Conservation (phyloP, 495 filamentous ascomycete species). For the Apodospora peruviana region DNA sequence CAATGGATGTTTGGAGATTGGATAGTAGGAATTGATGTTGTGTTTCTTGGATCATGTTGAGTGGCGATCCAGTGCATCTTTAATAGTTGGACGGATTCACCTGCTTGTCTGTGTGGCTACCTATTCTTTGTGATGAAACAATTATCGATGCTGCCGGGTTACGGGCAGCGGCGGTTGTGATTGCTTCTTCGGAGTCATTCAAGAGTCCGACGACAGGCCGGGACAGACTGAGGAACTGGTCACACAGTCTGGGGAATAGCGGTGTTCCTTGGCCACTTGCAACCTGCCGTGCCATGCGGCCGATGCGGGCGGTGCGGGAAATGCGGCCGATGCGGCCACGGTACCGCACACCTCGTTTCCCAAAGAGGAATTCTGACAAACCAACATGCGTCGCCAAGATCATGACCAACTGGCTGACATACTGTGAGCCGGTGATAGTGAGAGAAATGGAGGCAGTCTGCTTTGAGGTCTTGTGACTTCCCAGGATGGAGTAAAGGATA, state of each 20-base stretch:
- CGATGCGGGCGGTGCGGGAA: slow-evolving; percentile 1
- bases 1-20: not conserved
- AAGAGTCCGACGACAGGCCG: not conserved
- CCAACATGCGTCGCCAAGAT: not conserved
- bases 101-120: not conserved
- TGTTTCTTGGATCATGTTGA: no score
- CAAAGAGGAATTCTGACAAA: no score
- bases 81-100: no score
- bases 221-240: not conserved
- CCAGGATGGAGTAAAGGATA: no score
- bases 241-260: no score
- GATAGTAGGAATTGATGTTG: no score
- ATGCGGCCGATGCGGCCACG: not conserved
- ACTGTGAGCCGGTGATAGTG: no score
- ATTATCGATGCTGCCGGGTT: not conserved
- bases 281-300: not conserved
- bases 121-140: not conserved
- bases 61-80: no score
- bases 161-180: not conserved
- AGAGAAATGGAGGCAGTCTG: no score
- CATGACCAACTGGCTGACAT: not conserved
- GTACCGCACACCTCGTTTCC: not conserved
- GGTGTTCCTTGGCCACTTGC: not conserved
- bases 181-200: not conserved
- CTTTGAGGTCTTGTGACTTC: no score